A percentile compares a stretch with the other conserved stretches of the same genome.
Conservation (phyloP, 768 basidiomycete species). For the Podaxis sp. region DNA sequence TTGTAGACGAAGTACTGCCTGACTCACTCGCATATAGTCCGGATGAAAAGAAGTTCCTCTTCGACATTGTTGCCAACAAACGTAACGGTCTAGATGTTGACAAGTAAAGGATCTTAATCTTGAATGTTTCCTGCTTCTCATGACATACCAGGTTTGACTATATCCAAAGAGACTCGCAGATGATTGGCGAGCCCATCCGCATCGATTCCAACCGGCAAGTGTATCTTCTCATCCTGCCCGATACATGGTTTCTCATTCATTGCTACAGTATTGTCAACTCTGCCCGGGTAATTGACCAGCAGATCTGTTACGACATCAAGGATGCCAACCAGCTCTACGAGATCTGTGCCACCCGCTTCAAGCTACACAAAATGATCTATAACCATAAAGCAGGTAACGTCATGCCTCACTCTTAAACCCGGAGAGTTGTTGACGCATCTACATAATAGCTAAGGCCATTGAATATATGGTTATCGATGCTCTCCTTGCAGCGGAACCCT, state of each 20-base stretch:
- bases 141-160: slow-evolving; percentile 67
- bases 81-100: slow-evolving; percentile 85
- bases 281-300: slow-evolving; percentile 68
- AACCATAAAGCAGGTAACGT: slow-evolving; percentile 69
- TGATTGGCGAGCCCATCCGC: slow-evolving; percentile 63
- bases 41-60: slow-evolving; percentile 69
- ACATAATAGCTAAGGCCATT: slow-evolving; percentile 72
- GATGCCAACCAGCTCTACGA: slow-evolving; percentile 77
- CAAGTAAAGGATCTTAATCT: slow-evolving; percentile 48
- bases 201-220: slow-evolving; percentile 49
- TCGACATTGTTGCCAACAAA: slow-evolving; percentile 84
- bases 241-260: not conserved
- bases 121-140: slow-evolving; percentile 2
- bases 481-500: slow-evolving; percentile 62
- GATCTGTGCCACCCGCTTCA: slow-evolving; percentile 72
- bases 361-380: slow-evolving; percentile 81
- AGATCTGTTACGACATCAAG: slow-evolving; percentile 83
- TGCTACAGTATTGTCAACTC: slow-evolving; percentile 63
- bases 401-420: not conserved
- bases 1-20: not conserved
- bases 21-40: slow-evolving; percentile 23
- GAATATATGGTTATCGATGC: slow-evolving; percentile 87
- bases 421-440: not conserved
- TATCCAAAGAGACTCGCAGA: slow-evolving; percentile 71
- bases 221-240: not conserved